These are phyloP conservation scores for Wickerhamomyces queroliae DNA, from an alignment of 805 yeast genomes.

Conservation along the genomic window DNA sequence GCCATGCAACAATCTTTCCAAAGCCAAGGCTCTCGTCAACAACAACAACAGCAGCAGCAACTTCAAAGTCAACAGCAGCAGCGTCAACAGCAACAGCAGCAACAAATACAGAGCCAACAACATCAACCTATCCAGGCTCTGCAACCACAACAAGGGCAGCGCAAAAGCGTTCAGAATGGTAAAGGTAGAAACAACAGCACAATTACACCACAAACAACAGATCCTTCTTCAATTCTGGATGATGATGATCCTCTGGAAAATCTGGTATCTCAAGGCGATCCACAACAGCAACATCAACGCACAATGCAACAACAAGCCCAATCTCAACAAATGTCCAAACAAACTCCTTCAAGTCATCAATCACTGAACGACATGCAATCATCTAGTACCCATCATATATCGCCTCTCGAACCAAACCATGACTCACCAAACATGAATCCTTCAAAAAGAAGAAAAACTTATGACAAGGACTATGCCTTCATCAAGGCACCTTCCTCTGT, in stretches of 20 bases:
- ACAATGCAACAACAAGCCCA: background rate
- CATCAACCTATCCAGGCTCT: slow-evolving; percentile 3
- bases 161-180: background rate
- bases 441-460: slow-evolving; percentile 22
- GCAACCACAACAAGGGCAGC: slow-evolving; percentile 1
- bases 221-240: slow-evolving; percentile 15
- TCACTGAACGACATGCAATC: background rate
- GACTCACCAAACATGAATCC: too few relatives aligned
- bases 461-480: slow-evolving; percentile 29
- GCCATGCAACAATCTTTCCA: slow-evolving; percentile 11
- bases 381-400: background rate
- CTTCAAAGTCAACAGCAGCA: slow-evolving; percentile 8
- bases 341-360: background rate
- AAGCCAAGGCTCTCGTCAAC: slow-evolving; percentile 4
- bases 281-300: background rate
- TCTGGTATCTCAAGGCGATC: background rate
- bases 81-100: slow-evolving; percentile 6
- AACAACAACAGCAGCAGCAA: slow-evolving; percentile 14
- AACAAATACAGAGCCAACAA: slow-evolving; percentile 6
- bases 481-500: slow-evolving; percentile 40
- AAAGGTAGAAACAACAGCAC: slow-evolving; percentile 1
- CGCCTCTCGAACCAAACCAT: slow-evolving; percentile 5
- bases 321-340: background rate
- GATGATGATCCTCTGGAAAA: slow-evolving; percentile 10
- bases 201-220: slow-evolving; percentile 9